Evolutionary conservation across 331 rosid genomes (phyloP).

Genomic region (Saraca asoca): DNA sequence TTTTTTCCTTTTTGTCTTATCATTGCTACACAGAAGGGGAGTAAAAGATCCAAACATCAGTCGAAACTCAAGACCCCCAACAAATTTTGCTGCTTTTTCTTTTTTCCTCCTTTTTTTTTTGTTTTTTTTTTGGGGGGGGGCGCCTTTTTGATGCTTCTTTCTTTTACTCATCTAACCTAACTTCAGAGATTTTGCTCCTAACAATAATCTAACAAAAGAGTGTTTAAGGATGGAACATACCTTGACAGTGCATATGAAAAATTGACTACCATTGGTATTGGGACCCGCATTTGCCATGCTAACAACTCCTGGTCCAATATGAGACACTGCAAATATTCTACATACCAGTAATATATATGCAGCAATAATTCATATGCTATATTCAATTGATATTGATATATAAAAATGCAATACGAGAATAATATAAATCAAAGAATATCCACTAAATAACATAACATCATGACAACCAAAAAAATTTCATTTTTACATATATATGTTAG

Average conservation of each 20-base stretch:
- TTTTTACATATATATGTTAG: not conserved
- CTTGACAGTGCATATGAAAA: slow-evolving; percentile 95
- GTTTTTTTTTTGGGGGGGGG: not conserved
- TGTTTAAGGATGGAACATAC: slow-evolving; percentile 42
- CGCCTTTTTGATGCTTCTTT: not conserved
- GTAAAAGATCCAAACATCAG: no score
- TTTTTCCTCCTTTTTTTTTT: not conserved
- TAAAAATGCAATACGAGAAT: not conserved
- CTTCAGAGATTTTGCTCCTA: not conserved
- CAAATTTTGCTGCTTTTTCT: no score
- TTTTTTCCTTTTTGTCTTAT: no score
- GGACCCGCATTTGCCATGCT: slow-evolving; percentile 99
- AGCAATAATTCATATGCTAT: no score
- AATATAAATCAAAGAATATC: not conserved
- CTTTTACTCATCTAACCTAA: not conserved
- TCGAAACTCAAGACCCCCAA: no score
- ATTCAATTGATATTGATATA: no score
- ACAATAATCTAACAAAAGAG: slow-evolving; percentile 16
- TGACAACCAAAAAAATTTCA: not conserved
- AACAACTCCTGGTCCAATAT: slow-evolving; percentile 80
- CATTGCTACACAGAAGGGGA: no score
- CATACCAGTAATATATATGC: slow-evolving; percentile 10
- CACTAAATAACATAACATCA: no score
- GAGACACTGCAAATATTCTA: slow-evolving; percentile 61
- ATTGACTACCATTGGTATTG: slow-evolving; percentile 95